Percentiles rank a stretch among this genome's conserved stretches.
phyloP scores from a whole-genome alignment of 257 asterid genomes.

The Coffea canephora region DNA sequence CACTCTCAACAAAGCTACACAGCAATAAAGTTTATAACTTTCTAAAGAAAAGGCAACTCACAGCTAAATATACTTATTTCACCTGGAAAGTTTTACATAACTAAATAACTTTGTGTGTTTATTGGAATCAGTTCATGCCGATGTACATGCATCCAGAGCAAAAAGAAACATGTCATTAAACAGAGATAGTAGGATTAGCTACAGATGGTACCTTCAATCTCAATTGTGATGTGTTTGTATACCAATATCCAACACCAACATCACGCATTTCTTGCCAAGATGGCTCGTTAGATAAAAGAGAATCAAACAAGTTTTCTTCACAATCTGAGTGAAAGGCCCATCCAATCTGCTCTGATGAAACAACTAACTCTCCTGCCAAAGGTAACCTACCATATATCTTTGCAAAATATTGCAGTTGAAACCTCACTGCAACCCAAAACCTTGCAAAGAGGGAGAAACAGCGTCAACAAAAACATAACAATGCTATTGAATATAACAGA shows the following conservation, averaged over 20 bases:
- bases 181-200: conserved; percentile 23
- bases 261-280: conserved; percentile 95
- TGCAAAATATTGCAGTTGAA: conserved; percentile 61
- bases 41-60: background rate
- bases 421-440: conserved; percentile 88
- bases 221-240: conserved; percentile 61
- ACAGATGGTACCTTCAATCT: conserved; percentile 67
- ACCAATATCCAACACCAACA: conserved; percentile 93
- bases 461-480: conserved; percentile 6
- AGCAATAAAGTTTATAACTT: background rate
- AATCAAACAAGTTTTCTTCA: conserved; percentile 75
- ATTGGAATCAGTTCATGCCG: background rate
- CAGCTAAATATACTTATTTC: background rate
- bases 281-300: conserved; percentile 75
- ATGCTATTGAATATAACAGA: conserved; percentile 8
- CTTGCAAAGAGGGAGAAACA: conserved; percentile 42
- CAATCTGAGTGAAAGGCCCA: conserved; percentile 99
- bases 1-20: background rate
- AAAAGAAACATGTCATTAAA: conserved; percentile 7
- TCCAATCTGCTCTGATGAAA: conserved; percentile 61
- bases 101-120: background rate
- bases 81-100: background rate
- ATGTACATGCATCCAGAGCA: conserved; percentile 9
- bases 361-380: conserved; percentile 58
- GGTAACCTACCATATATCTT: conserved; percentile 57